Evolutionary conservation across 1,139 yeast genomes (phyloP).

Genomic region (Saccharomycopsis crataegensis): DNA sequence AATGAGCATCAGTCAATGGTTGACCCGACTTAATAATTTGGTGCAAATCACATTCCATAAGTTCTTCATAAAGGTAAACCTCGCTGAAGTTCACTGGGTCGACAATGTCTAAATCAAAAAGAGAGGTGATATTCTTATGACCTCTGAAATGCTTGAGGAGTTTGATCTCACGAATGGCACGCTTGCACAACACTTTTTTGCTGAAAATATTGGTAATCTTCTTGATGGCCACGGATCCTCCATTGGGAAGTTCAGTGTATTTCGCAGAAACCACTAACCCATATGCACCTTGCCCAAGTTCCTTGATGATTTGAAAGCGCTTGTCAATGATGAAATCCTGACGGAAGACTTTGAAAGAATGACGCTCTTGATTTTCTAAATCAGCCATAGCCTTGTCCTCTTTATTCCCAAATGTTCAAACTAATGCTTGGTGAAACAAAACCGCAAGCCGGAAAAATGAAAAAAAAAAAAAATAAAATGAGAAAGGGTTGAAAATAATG

Average conservation of each 20-base stretch:
- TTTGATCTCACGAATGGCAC: slow-evolving; percentile 85
- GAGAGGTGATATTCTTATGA: slow-evolving; percentile 39
- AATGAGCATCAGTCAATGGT: slow-evolving; percentile 90
- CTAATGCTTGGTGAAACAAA: slow-evolving; percentile 20
- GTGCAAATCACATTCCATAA: slow-evolving; percentile 98
- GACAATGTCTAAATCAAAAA: slow-evolving; percentile 89
- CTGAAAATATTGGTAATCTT: slow-evolving; percentile 89
- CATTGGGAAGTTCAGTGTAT: slow-evolving; percentile 63
- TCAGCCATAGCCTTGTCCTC: slow-evolving; percentile 9
- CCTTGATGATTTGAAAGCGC: slow-evolving; percentile 78
- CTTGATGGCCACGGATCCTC: slow-evolving; percentile 84
- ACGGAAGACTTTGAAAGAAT: slow-evolving; percentile 47
- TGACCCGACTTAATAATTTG: slow-evolving; percentile 93
- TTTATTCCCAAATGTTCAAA: no score
- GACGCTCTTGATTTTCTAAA: slow-evolving; percentile 16
- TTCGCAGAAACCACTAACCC: slow-evolving; percentile 94
- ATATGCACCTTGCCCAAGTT: slow-evolving; percentile 95
- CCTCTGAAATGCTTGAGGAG: slow-evolving; percentile 55
- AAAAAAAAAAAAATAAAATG: slow-evolving; percentile 36
- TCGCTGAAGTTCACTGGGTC: slow-evolving; percentile 84
- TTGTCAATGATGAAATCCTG: slow-evolving; percentile 87
- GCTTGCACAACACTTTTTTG: slow-evolving; percentile 78
- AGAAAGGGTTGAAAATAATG: slow-evolving; percentile 12
- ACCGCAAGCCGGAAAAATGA: slow-evolving; percentile 32
- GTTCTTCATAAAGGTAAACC: slow-evolving; percentile 83